phyloP scores from a whole-genome alignment of 371 early-diverging fungal genomes.

The Sporodiniella umbellata region DNA sequence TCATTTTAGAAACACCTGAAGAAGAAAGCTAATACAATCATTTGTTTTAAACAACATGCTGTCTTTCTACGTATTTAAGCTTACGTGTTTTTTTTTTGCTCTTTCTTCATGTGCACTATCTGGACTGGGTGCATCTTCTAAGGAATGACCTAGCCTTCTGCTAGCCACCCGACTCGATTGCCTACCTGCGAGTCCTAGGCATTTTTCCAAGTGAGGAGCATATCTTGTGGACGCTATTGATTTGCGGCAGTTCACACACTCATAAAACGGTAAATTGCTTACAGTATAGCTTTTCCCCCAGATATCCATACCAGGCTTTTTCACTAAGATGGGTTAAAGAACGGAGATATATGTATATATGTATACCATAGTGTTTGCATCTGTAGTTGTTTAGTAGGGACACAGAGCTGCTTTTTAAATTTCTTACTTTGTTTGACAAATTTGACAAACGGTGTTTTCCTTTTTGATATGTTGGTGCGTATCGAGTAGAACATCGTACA shows the following conservation, averaged over 20 bases:
- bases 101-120: constrained; percentile 13
- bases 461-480: constrained; percentile 62
- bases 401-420: too few relatives aligned
- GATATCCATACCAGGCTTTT: constrained; percentile 62
- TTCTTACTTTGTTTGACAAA: constrained; percentile 65
- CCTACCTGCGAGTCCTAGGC: constrained; percentile 80
- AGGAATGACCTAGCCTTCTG: constrained; percentile 41
- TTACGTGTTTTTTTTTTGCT: constrained; percentile 8
- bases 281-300: constrained; percentile 66
- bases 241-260: constrained; percentile 78
- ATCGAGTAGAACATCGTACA: constrained; percentile 64
- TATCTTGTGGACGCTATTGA: constrained; percentile 78
- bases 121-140: constrained; percentile 21
- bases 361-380: constrained; percentile 30
- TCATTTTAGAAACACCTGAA: constrained; percentile 27
- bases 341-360: not conserved
- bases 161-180: constrained; percentile 62
- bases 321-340: constrained; percentile 23
- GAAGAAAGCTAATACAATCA: too few relatives aligned
- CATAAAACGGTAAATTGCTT: constrained; percentile 57
- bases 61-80: not conserved
- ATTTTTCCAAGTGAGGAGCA: constrained; percentile 88
- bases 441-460: constrained; percentile 57
- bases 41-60: too few relatives aligned
- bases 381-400: not conserved